A percentile compares a stretch with the other conserved stretches of the same genome.
Evolutionary conservation across 176 grass and related monocot genomes (phyloP).

Genomic region (Alopecurus myosuroides): DNA sequence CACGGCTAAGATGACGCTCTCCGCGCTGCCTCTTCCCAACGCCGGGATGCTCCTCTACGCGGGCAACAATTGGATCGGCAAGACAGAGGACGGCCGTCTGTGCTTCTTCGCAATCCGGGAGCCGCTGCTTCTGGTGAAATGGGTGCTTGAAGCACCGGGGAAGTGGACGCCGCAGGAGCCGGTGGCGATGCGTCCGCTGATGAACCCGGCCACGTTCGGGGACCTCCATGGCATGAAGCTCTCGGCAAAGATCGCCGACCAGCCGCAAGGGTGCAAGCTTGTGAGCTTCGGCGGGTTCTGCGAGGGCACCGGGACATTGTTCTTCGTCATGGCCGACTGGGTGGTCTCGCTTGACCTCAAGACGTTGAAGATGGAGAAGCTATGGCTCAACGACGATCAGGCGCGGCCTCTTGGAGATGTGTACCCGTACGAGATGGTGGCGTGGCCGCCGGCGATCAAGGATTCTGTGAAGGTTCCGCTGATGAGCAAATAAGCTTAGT

Average conservation of each 20-base stretch:
- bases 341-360: conserved; percentile 31
- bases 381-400: conserved; percentile 33
- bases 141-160: conserved; percentile 15
- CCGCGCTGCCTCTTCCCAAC: conserved; percentile 29
- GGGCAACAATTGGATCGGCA: conserved; percentile 52
- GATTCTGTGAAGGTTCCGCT: background rate
- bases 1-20: conserved; percentile 10
- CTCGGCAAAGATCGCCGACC: conserved; percentile 39
- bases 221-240: conserved; percentile 29
- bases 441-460: conserved; percentile 37
- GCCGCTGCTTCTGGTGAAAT: conserved; percentile 1
- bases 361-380: conserved; percentile 12
- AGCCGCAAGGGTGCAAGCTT: conserved; percentile 35
- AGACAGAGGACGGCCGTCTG: conserved; percentile 26
- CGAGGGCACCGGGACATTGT: conserved; percentile 31
- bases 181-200: conserved; percentile 7
- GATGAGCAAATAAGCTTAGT: background rate
- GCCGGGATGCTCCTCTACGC: background rate
- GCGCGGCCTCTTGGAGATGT: conserved; percentile 13
- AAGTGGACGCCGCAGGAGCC: conserved; percentile 24
- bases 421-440: conserved; percentile 49
- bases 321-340: conserved; percentile 50
- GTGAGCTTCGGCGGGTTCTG: conserved; percentile 48
- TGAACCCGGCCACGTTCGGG: conserved; percentile 11
- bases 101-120: conserved; percentile 48